These are phyloP conservation scores for Adansonia madagascariensis DNA, from an alignment of 441 rosid genomes.

Conservation along the genomic window DNA sequence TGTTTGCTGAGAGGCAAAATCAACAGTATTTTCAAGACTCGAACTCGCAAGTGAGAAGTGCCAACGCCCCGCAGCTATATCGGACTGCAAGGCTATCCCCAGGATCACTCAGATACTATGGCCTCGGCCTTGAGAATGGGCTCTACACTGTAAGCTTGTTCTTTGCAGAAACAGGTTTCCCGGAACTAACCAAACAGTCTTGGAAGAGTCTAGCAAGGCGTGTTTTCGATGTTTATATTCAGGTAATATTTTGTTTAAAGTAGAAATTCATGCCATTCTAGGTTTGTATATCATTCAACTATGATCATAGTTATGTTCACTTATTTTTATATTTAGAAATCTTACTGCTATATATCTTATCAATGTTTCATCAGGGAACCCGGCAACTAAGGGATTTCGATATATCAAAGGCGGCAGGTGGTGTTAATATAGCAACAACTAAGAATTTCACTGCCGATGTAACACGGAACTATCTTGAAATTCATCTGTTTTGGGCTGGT, in stretches of 20 bases:
- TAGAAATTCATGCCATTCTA: background rate
- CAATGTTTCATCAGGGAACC: conserved; percentile 33
- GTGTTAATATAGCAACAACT: conserved; percentile 35
- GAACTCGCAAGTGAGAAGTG: conserved; percentile 28
- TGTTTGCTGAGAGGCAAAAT: conserved; percentile 39
- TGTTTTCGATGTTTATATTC: conserved; percentile 55
- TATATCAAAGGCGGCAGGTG: conserved; percentile 45
- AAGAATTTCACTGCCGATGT: conserved; percentile 46
- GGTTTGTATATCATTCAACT: background rate
- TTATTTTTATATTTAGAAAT: background rate
- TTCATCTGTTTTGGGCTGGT: conserved; percentile 71
- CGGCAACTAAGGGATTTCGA: conserved; percentile 41
- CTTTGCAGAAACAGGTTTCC: conserved; percentile 57
- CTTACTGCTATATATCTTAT: background rate
- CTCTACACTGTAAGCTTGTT: conserved; percentile 44
- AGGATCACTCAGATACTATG: conserved; percentile 50
- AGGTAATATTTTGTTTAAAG: conserved; percentile 29
- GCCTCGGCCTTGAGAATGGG: conserved; percentile 50
- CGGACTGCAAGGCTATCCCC: conserved; percentile 45
- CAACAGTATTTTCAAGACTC: conserved; percentile 34
- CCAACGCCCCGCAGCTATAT: conserved; percentile 35
- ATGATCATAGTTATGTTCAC: background rate
- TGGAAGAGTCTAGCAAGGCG: conserved; percentile 54
- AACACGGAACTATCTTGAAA: conserved; percentile 53
- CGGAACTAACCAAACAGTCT: conserved; percentile 34